Conservation (phyloP, 192 early-diverging fungal species). For the Umbelopsis ramanniana region DNA sequence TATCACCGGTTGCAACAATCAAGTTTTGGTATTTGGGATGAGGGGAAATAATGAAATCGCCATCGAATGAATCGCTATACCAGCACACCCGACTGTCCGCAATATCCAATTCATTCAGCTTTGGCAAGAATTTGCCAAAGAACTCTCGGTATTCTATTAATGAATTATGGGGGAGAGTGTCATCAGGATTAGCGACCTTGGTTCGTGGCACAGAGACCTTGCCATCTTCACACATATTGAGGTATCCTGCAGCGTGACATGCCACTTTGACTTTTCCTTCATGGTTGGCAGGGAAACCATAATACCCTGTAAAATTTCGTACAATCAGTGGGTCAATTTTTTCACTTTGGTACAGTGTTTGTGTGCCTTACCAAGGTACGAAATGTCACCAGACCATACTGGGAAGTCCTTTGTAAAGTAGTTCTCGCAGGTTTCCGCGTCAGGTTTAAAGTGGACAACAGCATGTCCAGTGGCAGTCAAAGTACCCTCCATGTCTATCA, state of each 20-base stretch:
- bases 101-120: conserved; percentile 40
- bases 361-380: conserved; percentile 33
- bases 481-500: conserved; percentile 45
- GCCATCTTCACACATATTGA: conserved; percentile 34
- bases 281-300: conserved; percentile 54
- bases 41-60: conserved; percentile 51
- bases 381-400: conserved; percentile 59
- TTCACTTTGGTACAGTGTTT: neutral
- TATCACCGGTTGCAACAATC: conserved; percentile 60
- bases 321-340: too few species aligned
- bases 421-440: neutral
- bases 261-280: conserved; percentile 53
- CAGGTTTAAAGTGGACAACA: conserved; percentile 53
- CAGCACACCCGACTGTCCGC: conserved; percentile 52
- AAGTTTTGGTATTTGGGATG: conserved; percentile 46
- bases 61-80: conserved; percentile 59
- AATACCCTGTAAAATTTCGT: conserved; percentile 46
- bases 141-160: conserved; percentile 47
- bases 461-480: conserved; percentile 55
- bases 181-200: conserved; percentile 18
- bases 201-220: conserved; percentile 43
- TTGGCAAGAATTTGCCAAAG: conserved; percentile 41
- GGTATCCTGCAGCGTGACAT: conserved; percentile 49
- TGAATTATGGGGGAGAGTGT: conserved; percentile 48
- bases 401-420: conserved; percentile 33